Evolutionary conservation across 1,284 basidiomycete genomes (phyloP).

Genomic region (Papiliotrema terrestris): DNA sequence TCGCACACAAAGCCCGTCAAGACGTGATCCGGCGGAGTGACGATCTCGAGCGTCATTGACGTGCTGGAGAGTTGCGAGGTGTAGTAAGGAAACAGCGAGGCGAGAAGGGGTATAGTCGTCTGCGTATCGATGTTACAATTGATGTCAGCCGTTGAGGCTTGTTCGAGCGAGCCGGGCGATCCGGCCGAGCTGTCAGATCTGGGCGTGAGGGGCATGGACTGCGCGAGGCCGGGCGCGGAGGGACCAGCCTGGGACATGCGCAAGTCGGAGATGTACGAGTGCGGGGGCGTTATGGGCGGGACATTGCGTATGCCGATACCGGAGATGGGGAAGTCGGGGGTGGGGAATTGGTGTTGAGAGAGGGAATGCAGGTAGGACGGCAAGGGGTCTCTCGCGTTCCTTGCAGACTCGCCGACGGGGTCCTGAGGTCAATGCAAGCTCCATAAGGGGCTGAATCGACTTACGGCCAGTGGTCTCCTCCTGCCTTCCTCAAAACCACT

Average conservation of each 20-base stretch:
- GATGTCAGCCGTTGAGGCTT: not conserved
- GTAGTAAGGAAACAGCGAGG: constrained; percentile 41
- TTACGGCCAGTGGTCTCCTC: constrained; percentile 46
- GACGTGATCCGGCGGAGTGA: constrained; percentile 39
- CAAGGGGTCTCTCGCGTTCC: constrained; percentile 42
- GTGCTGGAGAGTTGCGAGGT: constrained; percentile 23
- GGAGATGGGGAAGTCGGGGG: constrained; percentile 11
- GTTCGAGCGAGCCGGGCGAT: not conserved
- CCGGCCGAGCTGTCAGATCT: constrained; percentile 14
- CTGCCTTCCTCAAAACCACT: constrained; percentile 52
- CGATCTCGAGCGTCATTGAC: constrained; percentile 40
- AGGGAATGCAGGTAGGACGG: constrained; percentile 40
- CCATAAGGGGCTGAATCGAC: constrained; percentile 5
- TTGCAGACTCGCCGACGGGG: constrained; percentile 40
- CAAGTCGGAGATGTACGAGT: constrained; percentile 6
- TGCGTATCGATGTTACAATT: not conserved
- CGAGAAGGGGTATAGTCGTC: constrained; percentile 35
- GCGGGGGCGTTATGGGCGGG: constrained; percentile 24
- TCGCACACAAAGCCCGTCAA: constrained; percentile 43
- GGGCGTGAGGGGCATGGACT: not conserved
- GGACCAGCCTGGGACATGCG: not conserved
- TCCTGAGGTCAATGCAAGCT: constrained; percentile 8
- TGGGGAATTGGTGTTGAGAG: constrained; percentile 18
- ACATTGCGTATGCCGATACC: constrained; percentile 4
- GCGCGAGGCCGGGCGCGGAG: not conserved